phyloP scores from a whole-genome alignment of 2,329 filamentous ascomycete species.

The Blastomyces gilchristii region DNA sequence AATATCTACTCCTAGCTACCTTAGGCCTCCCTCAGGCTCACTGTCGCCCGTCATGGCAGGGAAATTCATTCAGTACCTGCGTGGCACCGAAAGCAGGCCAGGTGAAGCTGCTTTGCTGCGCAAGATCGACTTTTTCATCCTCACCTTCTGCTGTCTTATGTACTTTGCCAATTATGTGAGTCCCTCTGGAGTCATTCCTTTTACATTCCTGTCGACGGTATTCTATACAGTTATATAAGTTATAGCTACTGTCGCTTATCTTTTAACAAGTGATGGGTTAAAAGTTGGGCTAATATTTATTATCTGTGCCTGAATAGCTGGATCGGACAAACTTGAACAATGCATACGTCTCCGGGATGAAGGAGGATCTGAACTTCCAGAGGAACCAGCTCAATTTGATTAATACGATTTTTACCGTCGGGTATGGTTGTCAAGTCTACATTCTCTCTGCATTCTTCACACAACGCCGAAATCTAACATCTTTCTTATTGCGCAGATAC shows the following conservation, averaged over 20 bases:
- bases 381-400: conserved; percentile 30
- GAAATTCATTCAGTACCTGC: conserved; percentile 14
- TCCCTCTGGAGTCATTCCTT: no score
- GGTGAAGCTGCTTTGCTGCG: conserved; percentile 29
- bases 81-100: conserved; percentile 14
- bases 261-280: not conserved
- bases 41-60: conserved; percentile 5
- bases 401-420: conserved; percentile 37
- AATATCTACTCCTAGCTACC: not conserved
- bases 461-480: conserved; percentile 7
- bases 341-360: conserved; percentile 32
- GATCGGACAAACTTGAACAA: conserved; percentile 37
- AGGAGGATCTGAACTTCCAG: conserved; percentile 28
- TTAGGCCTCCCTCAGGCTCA: not conserved
- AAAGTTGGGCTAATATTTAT: not conserved
- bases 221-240: no score
- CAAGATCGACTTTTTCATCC: conserved; percentile 42
- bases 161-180: conserved; percentile 37
- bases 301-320: conserved; percentile 18
- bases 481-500: conserved; percentile 20
- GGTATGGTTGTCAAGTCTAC: conserved; percentile 18
- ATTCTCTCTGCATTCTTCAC: not conserved
- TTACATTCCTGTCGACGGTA: no score
- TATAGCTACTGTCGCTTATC: no score
- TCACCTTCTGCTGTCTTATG: conserved; percentile 35